phyloP scores from a whole-genome alignment of 345 rosid genomes.

The Cardamine resedifolia region DNA sequence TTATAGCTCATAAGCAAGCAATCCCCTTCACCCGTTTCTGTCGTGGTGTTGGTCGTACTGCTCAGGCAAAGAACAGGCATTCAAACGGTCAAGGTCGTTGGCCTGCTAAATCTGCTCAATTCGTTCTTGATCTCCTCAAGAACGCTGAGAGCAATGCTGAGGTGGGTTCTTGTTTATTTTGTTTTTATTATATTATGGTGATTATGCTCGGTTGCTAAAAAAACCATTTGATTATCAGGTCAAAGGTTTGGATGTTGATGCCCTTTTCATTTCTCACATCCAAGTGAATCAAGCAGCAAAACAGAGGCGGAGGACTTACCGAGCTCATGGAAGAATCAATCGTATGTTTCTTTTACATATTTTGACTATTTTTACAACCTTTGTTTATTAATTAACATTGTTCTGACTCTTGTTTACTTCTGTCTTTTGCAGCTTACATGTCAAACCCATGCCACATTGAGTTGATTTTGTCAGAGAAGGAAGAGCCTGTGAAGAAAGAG shows the following conservation, averaged over 20 bases:
- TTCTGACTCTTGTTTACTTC: background rate
- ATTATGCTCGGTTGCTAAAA: background rate
- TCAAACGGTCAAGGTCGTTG: conserved; percentile 97
- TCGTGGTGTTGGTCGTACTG: conserved; percentile 95
- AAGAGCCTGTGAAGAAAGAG: conserved; percentile 95
- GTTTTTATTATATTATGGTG: background rate
- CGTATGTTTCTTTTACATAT: conserved; percentile 47
- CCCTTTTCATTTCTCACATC: conserved; percentile 79
- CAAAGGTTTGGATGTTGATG: conserved; percentile 93
- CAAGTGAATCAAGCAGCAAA: conserved; percentile 98
- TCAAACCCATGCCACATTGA: conserved; percentile 98
- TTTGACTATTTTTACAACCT: background rate
- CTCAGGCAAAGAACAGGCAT: conserved; percentile 98
- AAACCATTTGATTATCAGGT: conserved; percentile 46
- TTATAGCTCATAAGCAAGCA: conserved; percentile 93
- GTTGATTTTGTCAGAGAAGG: conserved; percentile 84
- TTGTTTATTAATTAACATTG: background rate
- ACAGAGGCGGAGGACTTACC: conserved; percentile 88
- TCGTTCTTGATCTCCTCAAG: conserved; percentile 90
- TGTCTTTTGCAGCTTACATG: conserved; percentile 72
- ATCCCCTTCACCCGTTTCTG: conserved; percentile 98
- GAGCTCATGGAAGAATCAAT: conserved; percentile 98
- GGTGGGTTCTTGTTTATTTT: conserved; percentile 30
- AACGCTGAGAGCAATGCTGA: conserved; percentile 99
- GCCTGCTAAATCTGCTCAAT: conserved; percentile 90